Evolutionary conservation across 345 rosid genomes (phyloP), one percentile per base, ranked within the genome.

Genomic region (Syzygium jambos): DNA sequence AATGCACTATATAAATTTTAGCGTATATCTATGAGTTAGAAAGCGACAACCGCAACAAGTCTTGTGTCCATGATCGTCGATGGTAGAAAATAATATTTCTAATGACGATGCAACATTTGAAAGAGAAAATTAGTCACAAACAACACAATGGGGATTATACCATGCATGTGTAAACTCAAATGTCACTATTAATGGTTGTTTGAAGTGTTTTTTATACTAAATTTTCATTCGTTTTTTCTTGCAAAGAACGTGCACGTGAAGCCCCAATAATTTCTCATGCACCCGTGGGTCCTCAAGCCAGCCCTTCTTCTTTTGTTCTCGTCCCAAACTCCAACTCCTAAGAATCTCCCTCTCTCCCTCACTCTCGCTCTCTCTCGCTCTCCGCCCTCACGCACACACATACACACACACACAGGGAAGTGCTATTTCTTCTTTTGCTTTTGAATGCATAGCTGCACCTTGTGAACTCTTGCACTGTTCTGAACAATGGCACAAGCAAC

Each of bases 231-330:
- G 53, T 84, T 85, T 16, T 53, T 85, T 85, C 46, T 85, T 34
- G 46, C 57, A 84, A 54, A n/a, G 51, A 85, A 53, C 10, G 55
- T 87, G 93, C 96, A 92, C 91, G 96, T 94, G 96, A 94, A 92
- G 89, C 92, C 91, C 88, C 96, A 93, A 93, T 93, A 93, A 94
- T 91, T 92, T 91, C 86, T 90, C 94, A 92, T 93, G 93, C 94
- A 93, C 52, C 86, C 84, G 92, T 91, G 93, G 94, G 93, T 86
- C 92, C 90, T 88, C 63, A 9, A 53, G 89, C 94, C 94, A 91
- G 89, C 94, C 93, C 87, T 91, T 85, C 91, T 83, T 91, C 89
- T 91, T 93, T 93, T 93, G 96, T 95, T 93, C 86, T 90, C 93
- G 90, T 91, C 88, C 91, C 87, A 85, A 90, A 90, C 87, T 90